Evolutionary conservation across 2,329 filamentous ascomycete genomes (phyloP), one percentile per base, ranked within the genome.

Genomic region (Cladosporium colombiae): DNA sequence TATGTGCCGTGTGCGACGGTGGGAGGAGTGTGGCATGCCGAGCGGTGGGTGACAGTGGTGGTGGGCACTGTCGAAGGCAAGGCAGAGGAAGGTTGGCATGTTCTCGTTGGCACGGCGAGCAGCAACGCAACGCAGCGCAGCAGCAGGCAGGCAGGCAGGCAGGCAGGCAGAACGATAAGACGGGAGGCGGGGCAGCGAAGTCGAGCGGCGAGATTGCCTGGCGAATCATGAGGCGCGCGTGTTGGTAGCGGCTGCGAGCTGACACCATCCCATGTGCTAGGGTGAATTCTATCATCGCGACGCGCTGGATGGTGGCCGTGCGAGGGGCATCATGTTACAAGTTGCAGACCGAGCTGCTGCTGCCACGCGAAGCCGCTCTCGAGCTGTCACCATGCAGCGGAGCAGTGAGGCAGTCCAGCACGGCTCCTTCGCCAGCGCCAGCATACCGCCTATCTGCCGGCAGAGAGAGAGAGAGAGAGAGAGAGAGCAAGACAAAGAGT

Each of bases 221-320:
- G 59, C 59, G n/a, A 62, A 53, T 62, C 59, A 62, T 3, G 4
- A 13, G 29, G 6, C n/a, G 44, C 6, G 1, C 2, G 8, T 10
- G 18, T 27, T 16, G n/a, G 49, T 62, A 62, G 59, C 59, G 59
- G 23, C 59, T 52, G 31, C 44, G 46, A 62, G 59, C 44, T 62
- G 59, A 62, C 56, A 46, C 33, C 37, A 37, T 46, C 23, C 37
- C 35, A 46, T 31, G 29, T 49, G 46, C 59, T 62, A 62, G 59
- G 25, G 25, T 37, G 59, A 62, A 62, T 29, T 62, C 31, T 53
- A 62, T 35, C 59, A 23, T 13, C 52, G 33, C 27, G 52, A 55
- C 52, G 52, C 52, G 52, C 52, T 33, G 7, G n/a, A 23, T 6
- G 1, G 23, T 3, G 8, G 23, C 23, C 23, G 57, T n/a, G 40